Conservation (phyloP, 495 filamentous ascomycete species). For the Pseudevernia furfuracea region DNA sequence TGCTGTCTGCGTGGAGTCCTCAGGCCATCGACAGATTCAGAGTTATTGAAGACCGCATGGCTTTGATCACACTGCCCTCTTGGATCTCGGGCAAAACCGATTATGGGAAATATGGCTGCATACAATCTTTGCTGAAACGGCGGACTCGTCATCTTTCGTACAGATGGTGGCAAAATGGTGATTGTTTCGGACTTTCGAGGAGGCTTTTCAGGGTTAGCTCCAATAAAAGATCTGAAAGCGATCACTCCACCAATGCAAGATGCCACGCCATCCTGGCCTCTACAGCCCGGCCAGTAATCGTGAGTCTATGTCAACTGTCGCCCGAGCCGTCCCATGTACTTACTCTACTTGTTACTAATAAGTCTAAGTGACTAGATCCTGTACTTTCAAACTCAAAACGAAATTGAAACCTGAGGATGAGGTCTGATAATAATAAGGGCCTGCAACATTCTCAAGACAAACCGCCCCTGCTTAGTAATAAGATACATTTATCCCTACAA, state of each 20-base stretch:
- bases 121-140: neutral
- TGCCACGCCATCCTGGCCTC: neutral
- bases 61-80: neutral
- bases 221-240: neutral
- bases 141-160: neutral
- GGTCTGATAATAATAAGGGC: neutral
- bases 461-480: no score
- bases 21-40: neutral
- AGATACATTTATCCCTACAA: neutral
- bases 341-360: neutral
- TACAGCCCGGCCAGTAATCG: slow-evolving; percentile 14
- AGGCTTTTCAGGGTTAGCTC: neutral
- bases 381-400: neutral
- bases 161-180: neutral
- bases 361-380: neutral
- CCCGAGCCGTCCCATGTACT: slow-evolving; percentile 10
- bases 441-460: neutral
- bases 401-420: neutral
- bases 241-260: neutral
- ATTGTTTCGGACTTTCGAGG: neutral
- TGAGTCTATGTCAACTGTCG: slow-evolving; percentile 9
- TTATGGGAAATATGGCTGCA: neutral
- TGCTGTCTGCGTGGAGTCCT: neutral
- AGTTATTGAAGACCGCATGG: neutral
- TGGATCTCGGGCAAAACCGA: neutral